A percentile compares a stretch with the other conserved stretches of the same genome.
Conservation (phyloP, 257 asterid genomes). For the Primulina huaijiensis region DNA sequence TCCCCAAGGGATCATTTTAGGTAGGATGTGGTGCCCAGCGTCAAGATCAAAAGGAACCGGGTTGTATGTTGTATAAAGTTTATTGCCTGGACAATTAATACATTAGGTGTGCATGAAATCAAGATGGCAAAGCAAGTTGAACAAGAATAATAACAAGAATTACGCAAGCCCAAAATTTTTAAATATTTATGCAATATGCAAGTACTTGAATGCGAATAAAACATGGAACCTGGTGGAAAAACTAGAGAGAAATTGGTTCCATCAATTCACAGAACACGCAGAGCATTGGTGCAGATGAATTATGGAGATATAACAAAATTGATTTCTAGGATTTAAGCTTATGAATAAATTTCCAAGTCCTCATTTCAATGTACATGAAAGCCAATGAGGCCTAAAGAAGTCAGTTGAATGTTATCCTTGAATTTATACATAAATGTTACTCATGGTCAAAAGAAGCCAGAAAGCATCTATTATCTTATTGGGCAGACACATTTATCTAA, state of each 20-base stretch:
- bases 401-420: not conserved
- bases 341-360: not conserved
- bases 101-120: constrained; percentile 6
- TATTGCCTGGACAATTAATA: constrained; percentile 44
- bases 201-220: constrained; percentile 1
- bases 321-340: not conserved
- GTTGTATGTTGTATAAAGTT: constrained; percentile 37
- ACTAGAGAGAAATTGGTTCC: not conserved
- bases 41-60: constrained; percentile 75
- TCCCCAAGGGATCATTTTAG: constrained; percentile 60
- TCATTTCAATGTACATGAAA: not conserved
- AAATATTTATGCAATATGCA: constrained; percentile 2
- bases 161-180: not conserved
- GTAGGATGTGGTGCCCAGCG: constrained; percentile 73
- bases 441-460: not conserved
- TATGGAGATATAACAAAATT: not conserved
- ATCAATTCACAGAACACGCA: not conserved
- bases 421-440: not conserved
- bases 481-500: not conserved
- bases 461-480: not conserved
- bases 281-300: not conserved
- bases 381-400: not conserved
- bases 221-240: not conserved
- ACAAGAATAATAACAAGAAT: constrained; percentile 14
- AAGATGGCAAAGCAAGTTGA: constrained; percentile 14